Percentiles rank a stretch among this genome's conserved stretches.
phyloP scores from a whole-genome alignment of 2,329 filamentous ascomycete species.

The Hypoxylon sp. region DNA sequence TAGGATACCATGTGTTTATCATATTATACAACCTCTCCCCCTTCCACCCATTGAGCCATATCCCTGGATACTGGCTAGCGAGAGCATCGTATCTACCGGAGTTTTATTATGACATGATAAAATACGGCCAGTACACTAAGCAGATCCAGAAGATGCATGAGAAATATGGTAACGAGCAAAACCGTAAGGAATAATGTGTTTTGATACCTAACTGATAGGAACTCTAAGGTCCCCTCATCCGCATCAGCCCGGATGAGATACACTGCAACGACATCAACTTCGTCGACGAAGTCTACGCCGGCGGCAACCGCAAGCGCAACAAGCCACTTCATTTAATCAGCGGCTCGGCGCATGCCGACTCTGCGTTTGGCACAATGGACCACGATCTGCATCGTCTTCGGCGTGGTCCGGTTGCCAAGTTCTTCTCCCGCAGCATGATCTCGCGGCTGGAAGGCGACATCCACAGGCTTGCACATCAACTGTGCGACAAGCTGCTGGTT shows the following conservation, averaged over 20 bases:
- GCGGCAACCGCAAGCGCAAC: conserved; percentile 37
- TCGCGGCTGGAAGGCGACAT: conserved; percentile 35
- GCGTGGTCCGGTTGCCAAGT: conserved; percentile 44
- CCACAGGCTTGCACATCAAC: conserved; percentile 23
- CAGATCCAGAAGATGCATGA: conserved; percentile 50
- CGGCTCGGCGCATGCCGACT: conserved; percentile 29
- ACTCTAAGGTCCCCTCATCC: conserved; percentile 48
- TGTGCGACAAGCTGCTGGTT: conserved; percentile 46
- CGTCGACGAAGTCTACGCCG: conserved; percentile 51
- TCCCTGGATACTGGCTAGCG: conserved; percentile 51
- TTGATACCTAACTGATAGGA: background rate
- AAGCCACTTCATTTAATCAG: conserved; percentile 38
- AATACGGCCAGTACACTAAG: conserved; percentile 48
- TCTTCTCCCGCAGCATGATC: conserved; percentile 48
- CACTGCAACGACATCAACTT: conserved; percentile 50
- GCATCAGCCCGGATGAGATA: conserved; percentile 52
- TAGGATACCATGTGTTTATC: conserved; percentile 44
- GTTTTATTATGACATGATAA: conserved; percentile 50
- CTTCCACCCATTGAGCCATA: conserved; percentile 49
- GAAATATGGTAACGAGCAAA: conserved; percentile 45
- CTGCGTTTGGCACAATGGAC: conserved; percentile 35
- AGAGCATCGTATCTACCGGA: conserved; percentile 50
- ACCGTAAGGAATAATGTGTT: background rate
- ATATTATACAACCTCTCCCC: conserved; percentile 51
- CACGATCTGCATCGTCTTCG: conserved; percentile 49